phyloP scores from a whole-genome alignment of 2,329 filamentous ascomycete genomes.

The Curvularia verruculosa region DNA sequence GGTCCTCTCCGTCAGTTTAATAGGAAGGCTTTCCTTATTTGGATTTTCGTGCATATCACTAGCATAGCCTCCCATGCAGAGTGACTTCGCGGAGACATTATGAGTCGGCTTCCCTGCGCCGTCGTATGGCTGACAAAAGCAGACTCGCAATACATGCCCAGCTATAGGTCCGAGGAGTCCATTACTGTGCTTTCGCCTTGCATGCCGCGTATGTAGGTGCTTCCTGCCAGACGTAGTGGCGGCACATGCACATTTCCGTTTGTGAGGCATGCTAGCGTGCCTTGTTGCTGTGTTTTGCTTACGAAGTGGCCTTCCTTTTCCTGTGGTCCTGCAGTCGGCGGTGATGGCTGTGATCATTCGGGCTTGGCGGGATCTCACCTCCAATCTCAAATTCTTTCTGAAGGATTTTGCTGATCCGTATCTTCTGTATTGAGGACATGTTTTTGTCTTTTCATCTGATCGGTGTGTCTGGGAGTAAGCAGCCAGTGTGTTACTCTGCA shows the following conservation, averaged over 20 bases:
- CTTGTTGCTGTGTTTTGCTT: conserved; percentile 16
- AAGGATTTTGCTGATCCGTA: conserved; percentile 12
- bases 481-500: conserved; percentile 27
- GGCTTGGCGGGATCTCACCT: conserved; percentile 22
- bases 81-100: conserved; percentile 3
- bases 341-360: conserved; percentile 18
- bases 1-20: background rate
- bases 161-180: conserved; percentile 18
- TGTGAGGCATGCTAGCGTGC: conserved; percentile 3
- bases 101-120: conserved; percentile 20
- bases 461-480: conserved; percentile 21
- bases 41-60: background rate
- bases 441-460: conserved; percentile 8
- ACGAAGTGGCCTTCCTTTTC: conserved; percentile 20
- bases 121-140: conserved; percentile 47
- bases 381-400: conserved; percentile 16
- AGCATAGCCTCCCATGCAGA: conserved; percentile 8
- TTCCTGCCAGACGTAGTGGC: background rate
- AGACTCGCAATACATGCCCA: conserved; percentile 37
- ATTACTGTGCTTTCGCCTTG: background rate
- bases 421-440: conserved; percentile 1
- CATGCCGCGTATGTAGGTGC: background rate
- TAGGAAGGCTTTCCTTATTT: conserved; percentile 10
- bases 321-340: conserved; percentile 15
- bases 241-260: background rate